Conservation (phyloP, 768 basidiomycete species). For the Nidularia sp. region DNA sequence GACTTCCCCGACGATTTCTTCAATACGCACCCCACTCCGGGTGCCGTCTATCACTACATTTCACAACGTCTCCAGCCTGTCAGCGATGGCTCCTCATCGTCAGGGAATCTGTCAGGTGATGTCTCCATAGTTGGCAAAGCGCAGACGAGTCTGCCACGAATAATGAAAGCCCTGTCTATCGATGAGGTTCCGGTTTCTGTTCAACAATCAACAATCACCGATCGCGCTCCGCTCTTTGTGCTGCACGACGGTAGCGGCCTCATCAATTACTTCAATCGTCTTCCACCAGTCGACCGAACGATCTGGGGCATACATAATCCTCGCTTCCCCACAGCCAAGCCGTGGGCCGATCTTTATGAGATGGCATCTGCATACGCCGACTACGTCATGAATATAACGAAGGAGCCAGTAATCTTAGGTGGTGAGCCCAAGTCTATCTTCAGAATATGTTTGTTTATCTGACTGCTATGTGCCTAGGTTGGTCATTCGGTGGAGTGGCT, state of each 20-base stretch:
- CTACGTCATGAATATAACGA: slow-evolving; percentile 26
- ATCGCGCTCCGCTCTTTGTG: slow-evolving; percentile 47
- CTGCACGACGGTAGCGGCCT: slow-evolving; percentile 75
- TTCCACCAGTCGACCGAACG: slow-evolving; percentile 41
- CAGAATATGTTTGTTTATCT: background rate
- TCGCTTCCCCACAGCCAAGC: slow-evolving; percentile 32
- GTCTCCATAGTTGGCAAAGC: too few species aligned
- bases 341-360: slow-evolving; percentile 44
- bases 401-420: slow-evolving; percentile 48
- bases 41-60: background rate
- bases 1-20: slow-evolving; percentile 44
- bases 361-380: slow-evolving; percentile 54
- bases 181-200: slow-evolving; percentile 27
- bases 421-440: slow-evolving; percentile 31
- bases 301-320: slow-evolving; percentile 66
- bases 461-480: slow-evolving; percentile 39
- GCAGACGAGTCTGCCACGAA: background rate
- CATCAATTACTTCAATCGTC: slow-evolving; percentile 42
- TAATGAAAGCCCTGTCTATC: slow-evolving; percentile 14
- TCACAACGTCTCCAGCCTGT: too few species aligned
- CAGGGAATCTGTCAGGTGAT: too few species aligned
- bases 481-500: slow-evolving; percentile 76
- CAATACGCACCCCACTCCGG: background rate
- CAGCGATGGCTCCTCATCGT: too few species aligned
- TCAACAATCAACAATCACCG: slow-evolving; percentile 25